These are phyloP conservation scores for Fusarium marasasianum DNA, from an alignment of 2,329 filamentous ascomycete species.

Conservation along the genomic window DNA sequence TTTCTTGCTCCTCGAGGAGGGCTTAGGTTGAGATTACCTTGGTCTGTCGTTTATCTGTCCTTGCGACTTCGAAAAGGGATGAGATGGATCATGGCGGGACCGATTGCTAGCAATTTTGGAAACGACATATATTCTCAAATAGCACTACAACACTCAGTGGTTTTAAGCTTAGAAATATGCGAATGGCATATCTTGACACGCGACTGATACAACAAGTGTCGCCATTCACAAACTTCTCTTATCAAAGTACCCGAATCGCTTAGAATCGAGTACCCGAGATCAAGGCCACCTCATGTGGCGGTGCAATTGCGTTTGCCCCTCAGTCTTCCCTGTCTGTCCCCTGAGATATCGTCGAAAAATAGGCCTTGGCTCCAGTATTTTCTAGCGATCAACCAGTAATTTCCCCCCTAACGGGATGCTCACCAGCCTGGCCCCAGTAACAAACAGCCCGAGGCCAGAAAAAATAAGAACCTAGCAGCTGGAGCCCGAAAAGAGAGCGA, in stretches of 20 bases:
- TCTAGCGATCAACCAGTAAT: slow-evolving; percentile 26
- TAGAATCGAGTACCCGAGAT: slow-evolving; percentile 15
- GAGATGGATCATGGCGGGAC: slow-evolving; percentile 28
- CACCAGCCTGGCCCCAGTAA: slow-evolving; percentile 29
- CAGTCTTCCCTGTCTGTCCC: slow-evolving; percentile 23
- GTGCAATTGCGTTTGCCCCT: slow-evolving; percentile 31
- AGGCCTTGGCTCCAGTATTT: slow-evolving; percentile 39
- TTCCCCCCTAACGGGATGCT: slow-evolving; percentile 16
- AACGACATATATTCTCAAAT: no score
- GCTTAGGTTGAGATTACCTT: background rate
- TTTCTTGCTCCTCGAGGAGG: no score
- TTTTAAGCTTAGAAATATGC: background rate
- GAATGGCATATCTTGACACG: background rate
- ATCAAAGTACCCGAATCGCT: background rate
- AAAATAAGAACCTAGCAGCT: slow-evolving; percentile 25
- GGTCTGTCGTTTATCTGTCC: slow-evolving; percentile 35
- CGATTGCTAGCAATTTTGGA: slow-evolving; percentile 22
- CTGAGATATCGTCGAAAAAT: slow-evolving; percentile 27
- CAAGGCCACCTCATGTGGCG: slow-evolving; percentile 24
- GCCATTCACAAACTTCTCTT: slow-evolving; percentile 2
- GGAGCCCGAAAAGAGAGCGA: slow-evolving; percentile 22
- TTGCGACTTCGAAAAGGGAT: slow-evolving; percentile 37
- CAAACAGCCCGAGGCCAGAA: slow-evolving; percentile 33
- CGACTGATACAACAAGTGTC: background rate
- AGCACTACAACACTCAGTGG: background rate